Evolutionary conservation across 306 rosid species (phyloP), one percentile per base, ranked within the genome.

Genomic region (Ormosia semicastrata): DNA sequence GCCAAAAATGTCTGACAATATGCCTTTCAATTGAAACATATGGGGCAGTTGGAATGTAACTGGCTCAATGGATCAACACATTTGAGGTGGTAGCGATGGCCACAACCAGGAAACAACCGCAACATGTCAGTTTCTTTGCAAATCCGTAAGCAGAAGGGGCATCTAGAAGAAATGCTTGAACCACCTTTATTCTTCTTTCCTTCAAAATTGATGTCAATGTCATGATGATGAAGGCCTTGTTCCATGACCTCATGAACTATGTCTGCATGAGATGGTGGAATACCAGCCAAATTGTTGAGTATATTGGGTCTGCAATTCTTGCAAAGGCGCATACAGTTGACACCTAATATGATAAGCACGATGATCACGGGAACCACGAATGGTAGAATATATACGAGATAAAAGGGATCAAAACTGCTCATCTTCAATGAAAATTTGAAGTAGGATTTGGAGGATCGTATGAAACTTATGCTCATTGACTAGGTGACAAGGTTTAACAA

Each of bases 131-230:
- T 81, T 32, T 89, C 90, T 54, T 83, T 85, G 11, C 85, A 89
- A 41, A 87, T 90, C 11, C 80, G 86, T 50, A 89, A 85, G 81
- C 92, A 89, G 3, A 89, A 87, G 24, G 90, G 77, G 33, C 92
- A 89, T 5, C 77, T 66, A 6, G 82, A 62, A 14, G 8, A 1
- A 29, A 2, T 7, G 8, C 5, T n/a, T 9, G 82, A 82, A 46
- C 7, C 7, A 4, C 24, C 65, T 41, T 63, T 62, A 18, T 78
- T 73, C 47, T 79, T 70, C 34, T 34, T 11, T 6, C 37, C 53
- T 13, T 60, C 80, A 29, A 80, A 71, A 62, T 74, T 83, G 1
- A 40, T 65, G 32, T 85, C 80, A 8, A 34, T 66, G 3, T 36
- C 36, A 65, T 62, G 43, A 1, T 33, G 36, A 6, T 64, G 67